Conservation (phyloP, 1,284 basidiomycete species). For the Salmacisia buchloeana region DNA sequence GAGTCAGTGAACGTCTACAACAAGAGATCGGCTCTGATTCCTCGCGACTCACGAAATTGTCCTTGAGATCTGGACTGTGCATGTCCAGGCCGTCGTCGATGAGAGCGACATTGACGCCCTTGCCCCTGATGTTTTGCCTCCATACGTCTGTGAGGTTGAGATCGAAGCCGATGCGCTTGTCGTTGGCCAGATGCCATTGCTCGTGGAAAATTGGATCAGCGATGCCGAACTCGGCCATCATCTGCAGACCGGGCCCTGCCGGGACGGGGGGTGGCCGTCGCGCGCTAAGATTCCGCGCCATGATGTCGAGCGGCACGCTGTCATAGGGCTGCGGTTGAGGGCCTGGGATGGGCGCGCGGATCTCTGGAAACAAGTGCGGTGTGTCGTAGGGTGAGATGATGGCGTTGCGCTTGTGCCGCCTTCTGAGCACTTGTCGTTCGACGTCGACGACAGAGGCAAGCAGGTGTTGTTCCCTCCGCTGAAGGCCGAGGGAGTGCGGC, state of each 20-base stretch:
- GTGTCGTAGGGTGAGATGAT: constrained; percentile 44
- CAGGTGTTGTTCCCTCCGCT: constrained; percentile 20
- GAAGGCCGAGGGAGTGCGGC: constrained; percentile 21
- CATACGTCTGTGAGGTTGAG: constrained; percentile 81
- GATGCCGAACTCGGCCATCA: constrained; percentile 59
- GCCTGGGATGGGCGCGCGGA: constrained; percentile 28
- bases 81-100: constrained; percentile 96
- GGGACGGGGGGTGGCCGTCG: constrained; percentile 23
- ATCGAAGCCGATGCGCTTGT: constrained; percentile 56
- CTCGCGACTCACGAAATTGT: constrained; percentile 83
- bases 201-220: constrained; percentile 77
- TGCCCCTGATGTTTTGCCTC: constrained; percentile 78
- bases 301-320: background rate
- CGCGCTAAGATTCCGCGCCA: background rate
- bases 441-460: constrained; percentile 35
- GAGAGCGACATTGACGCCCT: constrained; percentile 78
- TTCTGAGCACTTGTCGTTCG: constrained; percentile 41
- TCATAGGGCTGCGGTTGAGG: constrained; percentile 25
- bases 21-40: no score
- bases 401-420: constrained; percentile 44
- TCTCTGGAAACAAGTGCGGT: constrained; percentile 37
- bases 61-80: constrained; percentile 75
- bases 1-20: constrained; percentile 20
- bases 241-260: constrained; percentile 19
- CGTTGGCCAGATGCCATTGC: constrained; percentile 74